Conservation (phyloP, 2,329 filamentous ascomycete species). For the Penicillium concentricum region DNA sequence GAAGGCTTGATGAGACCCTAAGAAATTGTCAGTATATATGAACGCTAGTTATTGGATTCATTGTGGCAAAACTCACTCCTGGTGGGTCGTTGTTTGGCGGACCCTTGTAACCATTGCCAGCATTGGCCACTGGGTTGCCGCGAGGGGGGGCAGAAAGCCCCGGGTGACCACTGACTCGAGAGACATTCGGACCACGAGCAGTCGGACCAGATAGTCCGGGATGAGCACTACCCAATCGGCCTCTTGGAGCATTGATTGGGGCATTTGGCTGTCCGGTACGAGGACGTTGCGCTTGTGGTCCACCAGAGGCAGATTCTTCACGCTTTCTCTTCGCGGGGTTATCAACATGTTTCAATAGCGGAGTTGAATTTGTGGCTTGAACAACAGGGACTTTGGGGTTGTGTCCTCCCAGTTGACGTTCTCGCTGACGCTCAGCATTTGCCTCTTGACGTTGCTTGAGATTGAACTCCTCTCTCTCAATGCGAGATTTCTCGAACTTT, state of each 20-base stretch:
- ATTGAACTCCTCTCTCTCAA: constrained; percentile 39
- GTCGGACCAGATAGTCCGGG: constrained; percentile 2
- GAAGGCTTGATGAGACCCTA: constrained; percentile 44
- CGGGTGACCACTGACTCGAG: neutral
- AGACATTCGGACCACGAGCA: neutral
- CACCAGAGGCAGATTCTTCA: constrained; percentile 24
- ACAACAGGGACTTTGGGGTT: constrained; percentile 46
- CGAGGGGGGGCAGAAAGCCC: neutral
- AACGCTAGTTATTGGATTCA: neutral
- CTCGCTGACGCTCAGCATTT: constrained; percentile 39
- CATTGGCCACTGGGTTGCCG: neutral
- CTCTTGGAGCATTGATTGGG: constrained; percentile 27
- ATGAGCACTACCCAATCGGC: neutral
- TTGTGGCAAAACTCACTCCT: constrained; percentile 12
- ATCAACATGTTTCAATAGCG: constrained; percentile 14
- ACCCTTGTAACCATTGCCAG: constrained; percentile 15
- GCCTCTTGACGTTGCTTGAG: constrained; percentile 35
- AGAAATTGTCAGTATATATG: constrained; percentile 23
- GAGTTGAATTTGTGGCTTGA: constrained; percentile 27
- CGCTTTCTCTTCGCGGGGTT: constrained; percentile 36
- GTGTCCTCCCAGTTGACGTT: constrained; percentile 46
- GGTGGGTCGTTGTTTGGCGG: constrained; percentile 14
- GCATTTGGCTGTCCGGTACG: constrained; percentile 26
- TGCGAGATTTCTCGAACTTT: constrained; percentile 36
- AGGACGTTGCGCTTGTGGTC: constrained; percentile 27